These are phyloP conservation scores for Cryptosporidium tyzzeri DNA, from an alignment of 169 alveolate genomes.

Conservation along the genomic window DNA sequence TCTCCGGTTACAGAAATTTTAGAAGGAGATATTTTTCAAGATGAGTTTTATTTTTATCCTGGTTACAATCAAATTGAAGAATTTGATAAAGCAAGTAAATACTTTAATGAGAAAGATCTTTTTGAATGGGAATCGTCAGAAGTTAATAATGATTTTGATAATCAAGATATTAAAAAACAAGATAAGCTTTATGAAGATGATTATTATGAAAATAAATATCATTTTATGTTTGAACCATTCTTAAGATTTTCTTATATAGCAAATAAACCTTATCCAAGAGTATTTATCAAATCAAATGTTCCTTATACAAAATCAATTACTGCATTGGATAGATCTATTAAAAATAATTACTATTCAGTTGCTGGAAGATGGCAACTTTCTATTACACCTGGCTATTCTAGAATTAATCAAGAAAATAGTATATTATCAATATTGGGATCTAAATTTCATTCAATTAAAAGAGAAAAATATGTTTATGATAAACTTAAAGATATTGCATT, in stretches of 20 bases:
- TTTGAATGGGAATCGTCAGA: constrained; percentile 11
- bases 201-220: not conserved
- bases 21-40: constrained; percentile 31
- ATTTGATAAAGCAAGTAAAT: not conserved
- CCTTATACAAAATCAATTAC: constrained; percentile 32
- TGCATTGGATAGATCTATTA: constrained; percentile 34
- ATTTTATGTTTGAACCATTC: constrained; percentile 12
- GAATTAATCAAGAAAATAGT: constrained; percentile 34
- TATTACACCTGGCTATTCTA: constrained; percentile 40
- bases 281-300: constrained; percentile 36
- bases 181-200: not conserved
- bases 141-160: not conserved
- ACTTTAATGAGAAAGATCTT: constrained; percentile 9
- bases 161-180: not conserved
- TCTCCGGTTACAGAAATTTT: constrained; percentile 55
- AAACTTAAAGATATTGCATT: constrained; percentile 16
- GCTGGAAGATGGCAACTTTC: constrained; percentile 54
- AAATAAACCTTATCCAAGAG: constrained; percentile 55
- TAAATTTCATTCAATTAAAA: not conserved
- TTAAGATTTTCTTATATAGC: constrained; percentile 32
- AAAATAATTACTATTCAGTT: constrained; percentile 9
- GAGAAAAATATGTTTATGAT: not conserved
- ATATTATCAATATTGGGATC: constrained; percentile 32
- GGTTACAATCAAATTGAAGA: not conserved
- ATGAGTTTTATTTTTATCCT: not conserved